Base-by-base conservation (phyloP, 2,329 filamentous ascomycete species). In the Aspergillus glaucus region DNA sequence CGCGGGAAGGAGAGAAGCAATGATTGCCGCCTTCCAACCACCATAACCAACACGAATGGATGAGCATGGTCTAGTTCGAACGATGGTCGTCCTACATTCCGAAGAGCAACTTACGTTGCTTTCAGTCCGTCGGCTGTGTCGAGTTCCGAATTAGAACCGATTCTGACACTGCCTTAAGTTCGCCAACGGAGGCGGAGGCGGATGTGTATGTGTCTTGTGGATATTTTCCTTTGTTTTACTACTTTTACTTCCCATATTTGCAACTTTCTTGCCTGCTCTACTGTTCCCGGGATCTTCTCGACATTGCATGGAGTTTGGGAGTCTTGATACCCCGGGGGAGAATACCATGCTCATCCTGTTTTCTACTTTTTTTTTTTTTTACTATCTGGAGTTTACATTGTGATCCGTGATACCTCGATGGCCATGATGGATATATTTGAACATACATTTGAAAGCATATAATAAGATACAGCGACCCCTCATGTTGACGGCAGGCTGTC, bases 301-400 rank as follows among this genome's bases (percentile, higher is more conserved):
- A 51, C 46, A 46, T 54, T 53, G 45, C 51, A 30, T 47, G 57
- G 57, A 55, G 55, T 59, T 60, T 52, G 50, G 55, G 53, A 55
- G 45, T 55, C 46, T 59, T 55, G 57, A 59, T 60, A 60, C 58
- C 57, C 56, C 52, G 51, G 56, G 52, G 53, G 43, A 49, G 55
- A 54, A 30, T 48, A 45, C 44, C 47, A 40, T 40, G 37, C 37
- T 40, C 37, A 44, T 39, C 12, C 24, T 30, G 10, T 30, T 6
- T 47, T 39, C 24, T 39, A 48, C 30, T 17, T 37, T 36, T 9
- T 34, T 30, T 9, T 34, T 49, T 19, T 12, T 44, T 44, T 22
- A 17, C 17, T 34, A 12, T 30, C 21, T 30, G 22, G 12, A 32
- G 26, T 44, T 36, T 26, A 17, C 17, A n/a, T 28, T 30, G 17